Evolutionary conservation across 768 basidiomycete species (phyloP), one percentile per base, ranked within the genome.

Genomic region (Termitomyces heimii): DNA sequence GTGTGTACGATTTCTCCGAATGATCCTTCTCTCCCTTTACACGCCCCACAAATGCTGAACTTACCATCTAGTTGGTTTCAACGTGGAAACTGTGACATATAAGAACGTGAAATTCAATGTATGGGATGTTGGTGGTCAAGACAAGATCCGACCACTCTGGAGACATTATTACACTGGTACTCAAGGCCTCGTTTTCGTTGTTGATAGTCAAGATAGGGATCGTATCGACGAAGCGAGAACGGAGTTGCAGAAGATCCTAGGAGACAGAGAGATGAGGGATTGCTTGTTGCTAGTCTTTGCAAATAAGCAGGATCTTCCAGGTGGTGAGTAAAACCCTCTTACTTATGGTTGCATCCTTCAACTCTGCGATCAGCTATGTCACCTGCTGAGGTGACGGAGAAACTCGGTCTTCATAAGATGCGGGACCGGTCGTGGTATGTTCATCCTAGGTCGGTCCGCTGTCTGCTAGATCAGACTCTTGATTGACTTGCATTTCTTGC

Each of bases 91-190:
- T 4, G 96, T 98, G 53, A 97, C 94, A 47, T 98, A 98, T 77
- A 97, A 97, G 82, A 98, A 98, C 60, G 94, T 93, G 68, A 92
- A 92, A 70, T 94, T 93, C 77, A 93, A 92, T 63, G 88, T 92
- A 7, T 91, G 94, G 93, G 94, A 97, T 69, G 96, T 98, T 40
- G 96, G 96, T 66, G 96, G 96, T n/a, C 96, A 98, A 75, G 96
- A 98, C 79, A 98, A 98, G 82, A 98, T 98, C 68, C 83, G 96
- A 51, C 96, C 96, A 26, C 79, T 98, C 42, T 98, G 96, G 96
- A 82, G 96, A 75, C 96, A 98, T 74, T 98, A 98, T 74, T 98
- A 98, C 77, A 98, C 96, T 13, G 96, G 96, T 59, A 98, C 96
- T 1, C 96, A 98, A 75, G 96, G 95, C 56, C 85, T 98, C 61